Evolutionary conservation across 371 early-diverging fungal species (phyloP).

Genomic region (Mucor velutinosus): DNA sequence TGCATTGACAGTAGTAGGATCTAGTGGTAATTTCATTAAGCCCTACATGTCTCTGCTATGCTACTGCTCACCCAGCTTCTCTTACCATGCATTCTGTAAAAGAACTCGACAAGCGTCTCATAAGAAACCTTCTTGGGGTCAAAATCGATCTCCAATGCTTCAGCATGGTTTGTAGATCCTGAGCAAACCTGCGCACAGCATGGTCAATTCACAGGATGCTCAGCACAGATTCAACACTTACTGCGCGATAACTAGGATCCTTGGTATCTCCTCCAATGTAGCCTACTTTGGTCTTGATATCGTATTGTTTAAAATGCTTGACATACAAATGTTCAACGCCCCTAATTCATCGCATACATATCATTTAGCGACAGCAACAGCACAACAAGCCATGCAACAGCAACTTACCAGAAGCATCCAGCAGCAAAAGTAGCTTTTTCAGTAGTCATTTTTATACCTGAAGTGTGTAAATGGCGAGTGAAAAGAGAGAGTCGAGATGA

Average conservation of each 20-base stretch:
- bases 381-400: not conserved
- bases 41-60: slow-evolving; percentile 17
- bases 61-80: not conserved
- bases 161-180: slow-evolving; percentile 82
- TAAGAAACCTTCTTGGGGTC: slow-evolving; percentile 73
- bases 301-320: slow-evolving; percentile 58
- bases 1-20: slow-evolving; percentile 44
- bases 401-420: slow-evolving; percentile 45
- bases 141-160: slow-evolving; percentile 79
- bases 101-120: slow-evolving; percentile 74
- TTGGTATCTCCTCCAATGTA: slow-evolving; percentile 76
- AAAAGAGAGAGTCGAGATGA: slow-evolving; percentile 11
- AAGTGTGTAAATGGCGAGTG: slow-evolving; percentile 7
- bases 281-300: slow-evolving; percentile 73
- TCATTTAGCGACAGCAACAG: not conserved
- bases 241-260: slow-evolving; percentile 65
- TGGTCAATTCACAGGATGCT: not conserved
- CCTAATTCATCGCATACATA: slow-evolving; percentile 50
- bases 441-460: slow-evolving; percentile 3
- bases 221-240: slow-evolving; percentile 22
- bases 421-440: slow-evolving; percentile 48
- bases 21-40: slow-evolving; percentile 6
- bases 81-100: slow-evolving; percentile 82
- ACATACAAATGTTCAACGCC: slow-evolving; percentile 84
- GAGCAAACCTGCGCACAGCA: slow-evolving; percentile 56